These are phyloP conservation scores for Oidium heveae DNA, from an alignment of 2,329 filamentous ascomycete genomes.

Conservation along the genomic window DNA sequence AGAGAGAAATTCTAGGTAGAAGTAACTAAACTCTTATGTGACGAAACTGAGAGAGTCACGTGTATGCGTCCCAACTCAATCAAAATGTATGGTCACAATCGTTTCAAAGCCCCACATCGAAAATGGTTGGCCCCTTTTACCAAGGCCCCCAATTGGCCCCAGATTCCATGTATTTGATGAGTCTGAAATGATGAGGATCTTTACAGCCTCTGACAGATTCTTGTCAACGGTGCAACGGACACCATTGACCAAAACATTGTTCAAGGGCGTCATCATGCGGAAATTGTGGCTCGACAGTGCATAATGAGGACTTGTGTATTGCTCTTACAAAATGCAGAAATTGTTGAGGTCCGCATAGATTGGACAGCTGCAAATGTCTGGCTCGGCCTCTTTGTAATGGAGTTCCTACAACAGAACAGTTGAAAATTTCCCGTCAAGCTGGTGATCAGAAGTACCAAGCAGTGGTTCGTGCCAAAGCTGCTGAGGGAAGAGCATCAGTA, in stretches of 20 bases:
- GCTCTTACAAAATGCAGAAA: background rate
- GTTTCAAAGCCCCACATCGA: background rate
- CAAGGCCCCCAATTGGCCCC: background rate
- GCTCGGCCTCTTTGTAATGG: background rate
- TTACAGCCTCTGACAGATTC: background rate
- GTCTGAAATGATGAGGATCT: background rate
- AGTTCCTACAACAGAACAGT: background rate
- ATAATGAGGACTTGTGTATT: background rate
- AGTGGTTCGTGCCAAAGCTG: background rate
- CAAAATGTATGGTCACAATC: background rate
- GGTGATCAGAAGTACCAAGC: background rate
- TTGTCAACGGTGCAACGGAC: background rate
- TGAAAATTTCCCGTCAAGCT: background rate
- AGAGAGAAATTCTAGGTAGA: background rate
- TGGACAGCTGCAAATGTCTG: background rate
- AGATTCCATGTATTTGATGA: background rate
- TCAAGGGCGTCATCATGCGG: background rate
- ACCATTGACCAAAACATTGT: background rate
- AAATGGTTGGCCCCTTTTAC: conserved; percentile 1
- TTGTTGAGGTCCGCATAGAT: background rate
- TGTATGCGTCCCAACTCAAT: background rate
- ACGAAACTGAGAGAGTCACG: background rate
- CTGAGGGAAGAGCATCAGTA: background rate
- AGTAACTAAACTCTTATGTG: background rate
- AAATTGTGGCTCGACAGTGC: background rate